A percentile compares a stretch with the other conserved stretches of the same genome.
Evolutionary conservation across 2,329 filamentous ascomycete genomes (phyloP).

Genomic region (Colletotrichum brevisporum): DNA sequence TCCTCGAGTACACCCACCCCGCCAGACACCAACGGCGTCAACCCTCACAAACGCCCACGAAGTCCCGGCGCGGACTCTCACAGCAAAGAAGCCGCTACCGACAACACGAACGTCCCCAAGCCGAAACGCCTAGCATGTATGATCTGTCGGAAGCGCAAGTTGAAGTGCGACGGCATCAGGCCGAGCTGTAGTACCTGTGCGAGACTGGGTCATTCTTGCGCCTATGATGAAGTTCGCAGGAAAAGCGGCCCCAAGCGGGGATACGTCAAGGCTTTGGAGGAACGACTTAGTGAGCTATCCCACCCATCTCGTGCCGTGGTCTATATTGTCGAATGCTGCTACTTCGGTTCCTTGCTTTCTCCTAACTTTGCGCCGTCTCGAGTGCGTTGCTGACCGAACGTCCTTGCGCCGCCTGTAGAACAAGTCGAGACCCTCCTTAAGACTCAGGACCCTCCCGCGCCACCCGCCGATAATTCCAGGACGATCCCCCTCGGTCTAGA

Average conservation of each 20-base stretch:
- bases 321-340: conserved; percentile 1
- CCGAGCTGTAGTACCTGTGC: conserved; percentile 92
- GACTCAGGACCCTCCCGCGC: conserved; percentile 74
- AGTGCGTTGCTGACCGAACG: conserved; percentile 18
- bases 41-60: conserved; percentile 37
- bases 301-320: neutral
- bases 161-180: conserved; percentile 88
- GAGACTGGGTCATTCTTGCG: conserved; percentile 87
- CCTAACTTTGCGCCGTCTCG: neutral
- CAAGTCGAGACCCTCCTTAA: conserved; percentile 95
- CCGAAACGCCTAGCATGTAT: conserved; percentile 97
- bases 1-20: conserved; percentile 42
- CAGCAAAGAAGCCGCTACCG: conserved; percentile 59
- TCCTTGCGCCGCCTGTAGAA: conserved; percentile 63
- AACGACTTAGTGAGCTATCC: conserved; percentile 81
- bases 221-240: conserved; percentile 91
- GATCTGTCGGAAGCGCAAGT: conserved; percentile 91
- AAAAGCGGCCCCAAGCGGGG: conserved; percentile 96
- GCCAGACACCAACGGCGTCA: conserved; percentile 40
- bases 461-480: conserved; percentile 51
- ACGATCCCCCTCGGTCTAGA: conserved; percentile 51
- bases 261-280: conserved; percentile 94
- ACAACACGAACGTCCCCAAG: conserved; percentile 75
- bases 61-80: conserved; percentile 51
- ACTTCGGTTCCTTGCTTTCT: conserved; percentile 2